These are phyloP conservation scores for Tetradesmus lagerheimii DNA, from an alignment of 139 green algal species.

Conservation along the genomic window DNA sequence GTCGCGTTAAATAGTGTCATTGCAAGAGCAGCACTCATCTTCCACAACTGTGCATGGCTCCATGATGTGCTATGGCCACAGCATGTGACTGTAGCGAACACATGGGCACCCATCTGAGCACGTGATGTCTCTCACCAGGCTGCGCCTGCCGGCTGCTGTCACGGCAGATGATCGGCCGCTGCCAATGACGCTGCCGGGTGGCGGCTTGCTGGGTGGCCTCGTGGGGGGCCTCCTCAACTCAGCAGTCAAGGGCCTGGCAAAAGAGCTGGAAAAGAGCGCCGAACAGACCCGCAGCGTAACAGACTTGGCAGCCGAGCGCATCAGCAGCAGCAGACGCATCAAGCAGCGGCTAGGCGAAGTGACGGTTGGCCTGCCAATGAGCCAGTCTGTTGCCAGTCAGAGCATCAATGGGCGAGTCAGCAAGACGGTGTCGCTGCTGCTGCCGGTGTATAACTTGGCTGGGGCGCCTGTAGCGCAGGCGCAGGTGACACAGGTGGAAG, in stretches of 20 bases:
- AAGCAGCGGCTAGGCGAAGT: conserved; percentile 18
- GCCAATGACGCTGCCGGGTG: neutral
- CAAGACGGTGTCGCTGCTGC: conserved; percentile 47
- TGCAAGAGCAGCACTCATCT: too few species aligned
- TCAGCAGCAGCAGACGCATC: neutral
- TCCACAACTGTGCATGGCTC: too few species aligned
- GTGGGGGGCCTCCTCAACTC: conserved; percentile 26
- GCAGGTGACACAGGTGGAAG: conserved; percentile 26
- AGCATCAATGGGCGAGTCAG: conserved; percentile 50
- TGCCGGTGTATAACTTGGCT: conserved; percentile 49
- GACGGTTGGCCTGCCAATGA: conserved; percentile 48
- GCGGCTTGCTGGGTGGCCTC: conserved; percentile 8
- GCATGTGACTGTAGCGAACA: too few species aligned
- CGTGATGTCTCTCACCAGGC: neutral
- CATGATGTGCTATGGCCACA: too few species aligned
- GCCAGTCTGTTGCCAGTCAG: conserved; percentile 32
- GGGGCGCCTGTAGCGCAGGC: conserved; percentile 11
- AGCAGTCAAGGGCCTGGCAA: conserved; percentile 3
- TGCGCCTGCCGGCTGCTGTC: neutral
- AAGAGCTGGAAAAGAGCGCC: conserved; percentile 16
- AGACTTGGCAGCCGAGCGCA: conserved; percentile 3
- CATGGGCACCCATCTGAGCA: too few species aligned
- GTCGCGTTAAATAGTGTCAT: too few species aligned
- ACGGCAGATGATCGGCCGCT: conserved; percentile 29
- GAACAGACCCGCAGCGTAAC: neutral